phyloP scores from a whole-genome alignment of 2,329 filamentous ascomycete genomes.

The Trichoderma sp. region DNA sequence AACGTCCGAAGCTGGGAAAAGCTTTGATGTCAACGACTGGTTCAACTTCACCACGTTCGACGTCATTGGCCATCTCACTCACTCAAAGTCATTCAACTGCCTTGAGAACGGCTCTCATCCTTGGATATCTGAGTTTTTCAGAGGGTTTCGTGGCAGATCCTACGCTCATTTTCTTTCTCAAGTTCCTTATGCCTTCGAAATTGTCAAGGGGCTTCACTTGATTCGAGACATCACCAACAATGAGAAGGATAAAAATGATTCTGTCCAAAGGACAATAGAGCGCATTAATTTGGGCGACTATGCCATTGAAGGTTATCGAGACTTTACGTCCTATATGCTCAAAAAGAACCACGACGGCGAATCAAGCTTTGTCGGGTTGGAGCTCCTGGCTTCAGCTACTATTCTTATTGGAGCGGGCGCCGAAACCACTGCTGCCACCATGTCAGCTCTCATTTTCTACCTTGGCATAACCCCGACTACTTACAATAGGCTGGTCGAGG shows the following conservation, averaged over 20 bases:
- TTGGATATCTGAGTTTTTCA: constrained; percentile 28
- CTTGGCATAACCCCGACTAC: constrained; percentile 32
- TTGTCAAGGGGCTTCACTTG: neutral
- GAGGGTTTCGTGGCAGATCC: constrained; percentile 10
- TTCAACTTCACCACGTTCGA: constrained; percentile 41
- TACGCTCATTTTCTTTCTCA: constrained; percentile 19
- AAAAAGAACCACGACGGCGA: constrained; percentile 32
- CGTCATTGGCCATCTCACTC: constrained; percentile 42
- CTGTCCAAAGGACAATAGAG: constrained; percentile 26
- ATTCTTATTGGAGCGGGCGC: constrained; percentile 33
- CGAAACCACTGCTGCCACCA: constrained; percentile 35
- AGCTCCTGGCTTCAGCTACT: constrained; percentile 33
- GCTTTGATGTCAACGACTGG: constrained; percentile 34
- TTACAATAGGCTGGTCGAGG: constrained; percentile 34
- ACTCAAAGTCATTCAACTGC: constrained; percentile 42
- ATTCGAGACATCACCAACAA: neutral
- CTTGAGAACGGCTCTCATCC: constrained; percentile 33
- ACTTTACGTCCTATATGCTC: constrained; percentile 32
- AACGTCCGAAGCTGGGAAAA: constrained; percentile 16
- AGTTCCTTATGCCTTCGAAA: constrained; percentile 15
- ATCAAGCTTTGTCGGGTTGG: constrained; percentile 32
- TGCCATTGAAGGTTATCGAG: constrained; percentile 23
- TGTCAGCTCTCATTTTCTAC: constrained; percentile 33
- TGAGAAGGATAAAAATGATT: constrained; percentile 21
- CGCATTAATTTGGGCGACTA: constrained; percentile 26